These are phyloP conservation scores for Penicillium cinerascens DNA, from an alignment of 495 filamentous ascomycete species.

Conservation along the genomic window DNA sequence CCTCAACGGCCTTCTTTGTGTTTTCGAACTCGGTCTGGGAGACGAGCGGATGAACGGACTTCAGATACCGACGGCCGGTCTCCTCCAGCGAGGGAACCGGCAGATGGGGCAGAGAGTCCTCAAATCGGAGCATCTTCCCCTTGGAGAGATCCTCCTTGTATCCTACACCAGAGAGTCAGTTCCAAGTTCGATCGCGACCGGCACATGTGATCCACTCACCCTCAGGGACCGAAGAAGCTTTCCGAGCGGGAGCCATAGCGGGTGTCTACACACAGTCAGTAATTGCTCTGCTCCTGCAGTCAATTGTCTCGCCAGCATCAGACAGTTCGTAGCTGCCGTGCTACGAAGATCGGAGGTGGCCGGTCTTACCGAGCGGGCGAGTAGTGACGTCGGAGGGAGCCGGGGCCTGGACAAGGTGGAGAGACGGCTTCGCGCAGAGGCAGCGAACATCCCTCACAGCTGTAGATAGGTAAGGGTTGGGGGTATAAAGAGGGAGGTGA, in stretches of 20 bases:
- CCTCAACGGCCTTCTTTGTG: conserved; percentile 77
- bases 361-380: conserved; percentile 40
- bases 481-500: conserved; percentile 8
- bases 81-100: conserved; percentile 94
- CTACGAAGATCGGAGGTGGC: conserved; percentile 5
- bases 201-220: conserved; percentile 38
- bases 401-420: conserved; percentile 41
- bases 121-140: conserved; percentile 90
- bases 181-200: neutral
- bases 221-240: conserved; percentile 47
- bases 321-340: neutral
- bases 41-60: conserved; percentile 82
- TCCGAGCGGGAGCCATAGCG: conserved; percentile 42
- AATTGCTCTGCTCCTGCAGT: neutral
- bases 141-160: conserved; percentile 91
- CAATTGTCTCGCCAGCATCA: neutral
- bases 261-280: conserved; percentile 29
- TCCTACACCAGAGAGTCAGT: conserved; percentile 46
- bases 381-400: conserved; percentile 38
- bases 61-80: conserved; percentile 86
- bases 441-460: conserved; percentile 45
- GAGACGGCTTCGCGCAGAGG: conserved; percentile 47
- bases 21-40: conserved; percentile 66
- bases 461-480: conserved; percentile 9
- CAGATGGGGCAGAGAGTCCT: conserved; percentile 87